Conservation (phyloP, 2,329 filamentous ascomycete genomes). For the Monosporascus sp. region DNA sequence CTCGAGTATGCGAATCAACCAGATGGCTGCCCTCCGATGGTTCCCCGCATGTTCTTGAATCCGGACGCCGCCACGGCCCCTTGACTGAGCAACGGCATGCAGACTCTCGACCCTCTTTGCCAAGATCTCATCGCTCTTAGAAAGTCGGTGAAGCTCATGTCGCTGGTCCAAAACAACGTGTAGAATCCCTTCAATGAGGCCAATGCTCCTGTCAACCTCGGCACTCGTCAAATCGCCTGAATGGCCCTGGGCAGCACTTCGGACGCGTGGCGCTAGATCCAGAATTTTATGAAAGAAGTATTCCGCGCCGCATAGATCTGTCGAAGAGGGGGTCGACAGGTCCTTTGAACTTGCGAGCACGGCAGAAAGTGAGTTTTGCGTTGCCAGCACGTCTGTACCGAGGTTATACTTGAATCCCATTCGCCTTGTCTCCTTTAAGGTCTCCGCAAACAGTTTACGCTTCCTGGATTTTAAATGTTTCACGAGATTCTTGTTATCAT, state of each 20-base stretch:
- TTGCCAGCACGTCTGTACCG: conserved; percentile 63
- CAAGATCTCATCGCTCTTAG: conserved; percentile 34
- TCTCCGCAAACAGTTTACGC: conserved; percentile 83
- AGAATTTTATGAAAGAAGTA: conserved; percentile 76
- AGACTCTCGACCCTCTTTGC: conserved; percentile 31
- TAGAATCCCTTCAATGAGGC: conserved; percentile 82
- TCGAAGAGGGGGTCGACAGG: conserved; percentile 26
- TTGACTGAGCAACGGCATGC: conserved; percentile 24
- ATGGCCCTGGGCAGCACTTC: conserved; percentile 65
- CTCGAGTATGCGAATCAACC: conserved; percentile 65
- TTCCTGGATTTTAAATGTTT: conserved; percentile 91
- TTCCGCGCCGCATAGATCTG: conserved; percentile 44
- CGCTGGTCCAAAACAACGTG: conserved; percentile 59
- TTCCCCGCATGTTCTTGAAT: conserved; percentile 13
- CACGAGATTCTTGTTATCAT: conserved; percentile 78
- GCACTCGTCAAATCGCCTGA: conserved; percentile 79
- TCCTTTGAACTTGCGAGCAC: conserved; percentile 58
- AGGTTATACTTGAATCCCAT: conserved; percentile 91
- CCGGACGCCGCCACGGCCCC: conserved; percentile 13
- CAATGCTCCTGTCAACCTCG: conserved; percentile 72
- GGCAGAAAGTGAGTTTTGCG: conserved; percentile 64
- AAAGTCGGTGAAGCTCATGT: conserved; percentile 35
- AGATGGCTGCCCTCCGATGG: conserved; percentile 34
- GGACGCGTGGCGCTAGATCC: conserved; percentile 63
- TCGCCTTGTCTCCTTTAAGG: conserved; percentile 70